phyloP scores from a whole-genome alignment of 306 rosid species.

The Inga leiocalycina region DNA sequence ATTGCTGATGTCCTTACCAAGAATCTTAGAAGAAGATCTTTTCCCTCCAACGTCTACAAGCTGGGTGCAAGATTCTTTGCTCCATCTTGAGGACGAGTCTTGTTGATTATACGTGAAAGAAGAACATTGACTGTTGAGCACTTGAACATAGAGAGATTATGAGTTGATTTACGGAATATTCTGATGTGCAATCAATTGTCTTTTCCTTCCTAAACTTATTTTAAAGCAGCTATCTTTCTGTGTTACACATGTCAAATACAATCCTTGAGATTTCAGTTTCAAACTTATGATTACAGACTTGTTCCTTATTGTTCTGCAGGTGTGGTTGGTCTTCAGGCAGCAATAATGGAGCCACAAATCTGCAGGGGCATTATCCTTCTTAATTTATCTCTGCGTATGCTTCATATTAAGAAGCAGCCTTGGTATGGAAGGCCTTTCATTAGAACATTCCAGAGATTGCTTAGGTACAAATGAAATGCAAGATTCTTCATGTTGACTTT shows the following conservation, averaged over 20 bases:
- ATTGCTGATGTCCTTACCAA: background rate
- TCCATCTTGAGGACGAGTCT: background rate
- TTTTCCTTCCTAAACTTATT: background rate
- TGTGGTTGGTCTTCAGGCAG: constrained; percentile 99
- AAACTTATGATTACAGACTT: background rate
- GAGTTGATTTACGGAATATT: constrained; percentile 1
- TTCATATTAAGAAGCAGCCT: constrained; percentile 92
- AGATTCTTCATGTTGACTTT: constrained; percentile 29
- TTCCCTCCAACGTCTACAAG: background rate
- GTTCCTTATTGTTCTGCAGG: constrained; percentile 51
- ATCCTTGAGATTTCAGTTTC: background rate
- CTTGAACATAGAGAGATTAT: background rate
- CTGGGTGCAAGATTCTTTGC: background rate
- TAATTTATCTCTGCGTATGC: constrained; percentile 90
- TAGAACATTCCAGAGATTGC: constrained; percentile 81
- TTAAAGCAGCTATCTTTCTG: background rate
- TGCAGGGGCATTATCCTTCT: constrained; percentile 80
- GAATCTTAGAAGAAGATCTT: background rate
- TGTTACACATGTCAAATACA: background rate
- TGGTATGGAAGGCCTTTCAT: constrained; percentile 88
- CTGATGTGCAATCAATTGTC: background rate
- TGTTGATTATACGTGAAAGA: background rate
- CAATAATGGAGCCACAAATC: constrained; percentile 61
- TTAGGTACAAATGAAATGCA: constrained; percentile 54
- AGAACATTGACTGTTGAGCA: background rate